phyloP scores from a whole-genome alignment of 2,329 filamentous ascomycete species.

The Fusarium mexicanum region DNA sequence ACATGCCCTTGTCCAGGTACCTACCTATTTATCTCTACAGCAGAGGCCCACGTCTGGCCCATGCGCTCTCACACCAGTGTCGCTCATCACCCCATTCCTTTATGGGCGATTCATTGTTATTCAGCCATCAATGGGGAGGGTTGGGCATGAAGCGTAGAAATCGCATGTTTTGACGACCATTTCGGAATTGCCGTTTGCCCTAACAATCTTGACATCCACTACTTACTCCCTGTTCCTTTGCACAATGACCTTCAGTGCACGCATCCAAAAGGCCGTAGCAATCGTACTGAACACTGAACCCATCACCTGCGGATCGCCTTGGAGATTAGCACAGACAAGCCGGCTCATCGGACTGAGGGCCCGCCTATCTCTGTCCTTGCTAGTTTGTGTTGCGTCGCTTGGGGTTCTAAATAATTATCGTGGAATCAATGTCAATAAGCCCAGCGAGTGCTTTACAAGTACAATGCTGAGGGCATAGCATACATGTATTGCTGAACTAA shows the following conservation, averaged over 20 bases:
- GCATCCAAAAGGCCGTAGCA: background rate
- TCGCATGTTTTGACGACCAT: constrained; percentile 4
- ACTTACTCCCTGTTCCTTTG: background rate
- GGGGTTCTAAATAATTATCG: background rate
- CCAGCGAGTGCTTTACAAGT: background rate
- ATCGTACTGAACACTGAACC: background rate
- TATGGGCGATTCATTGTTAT: constrained; percentile 15
- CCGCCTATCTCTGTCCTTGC: constrained; percentile 16
- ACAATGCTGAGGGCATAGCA: background rate
- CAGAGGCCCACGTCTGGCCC: constrained; percentile 20
- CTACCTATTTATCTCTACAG: background rate
- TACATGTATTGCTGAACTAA: background rate
- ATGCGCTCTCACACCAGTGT: constrained; percentile 14
- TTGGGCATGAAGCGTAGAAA: constrained; percentile 2
- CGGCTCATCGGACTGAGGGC: constrained; percentile 15
- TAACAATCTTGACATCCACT: background rate
- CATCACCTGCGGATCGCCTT: constrained; percentile 4
- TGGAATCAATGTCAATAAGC: background rate
- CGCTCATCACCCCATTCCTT: constrained; percentile 18
- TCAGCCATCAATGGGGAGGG: background rate
- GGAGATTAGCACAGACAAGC: constrained; percentile 23
- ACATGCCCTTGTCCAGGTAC: constrained; percentile 10
- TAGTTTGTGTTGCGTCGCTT: background rate
- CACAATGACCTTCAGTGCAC: background rate
- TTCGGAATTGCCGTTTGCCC: background rate